Evolutionary conservation across 2,329 filamentous ascomycete species (phyloP), one percentile per base, ranked within the genome.

Genomic region (Aspergillus sp.): DNA sequence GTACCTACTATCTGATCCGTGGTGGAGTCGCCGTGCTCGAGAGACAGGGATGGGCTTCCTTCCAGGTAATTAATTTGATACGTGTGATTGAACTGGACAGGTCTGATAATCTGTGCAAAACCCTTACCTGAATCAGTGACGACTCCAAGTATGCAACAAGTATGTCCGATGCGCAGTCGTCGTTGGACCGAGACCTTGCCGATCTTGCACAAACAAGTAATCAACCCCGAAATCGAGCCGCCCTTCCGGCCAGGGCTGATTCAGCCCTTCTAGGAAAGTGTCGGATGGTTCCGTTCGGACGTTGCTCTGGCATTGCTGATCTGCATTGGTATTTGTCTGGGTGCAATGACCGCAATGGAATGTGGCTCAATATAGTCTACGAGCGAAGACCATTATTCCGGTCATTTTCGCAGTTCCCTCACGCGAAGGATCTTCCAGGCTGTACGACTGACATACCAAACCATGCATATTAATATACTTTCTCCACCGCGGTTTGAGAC

Each of bases 1-100:
- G 26, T 22, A 7, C 20, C 22, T n/a, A n/a, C 22, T 44, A 49
- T 44, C 47, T 43, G 47, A 44, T 43, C 47, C 47, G 47, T 48
- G 36, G 46, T 48, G 46, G 46, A 48, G 46, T 22, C 26, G 26
- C 26, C 26, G 10, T 8, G 8, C 1, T 30, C 3, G 26, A 11
- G 26, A 22, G 40, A 42, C 40, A 42, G 40, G 40, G 40, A 22
- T 42, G 19, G 11, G 40, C 11, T 20, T 22, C 40, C 35, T 38
- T 17, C 13, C 35, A 38, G 1, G 35, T n/a, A 16, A n/a, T n/a
- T 17, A 38, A 16, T 38, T n/a, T 38, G 3, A 38, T 16, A n/a
- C 35, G 8, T 38, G 35, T 8, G 9, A 11, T 30, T 30, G 26
- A 30, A 30, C 8, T 8, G 1, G 26, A 11, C 10, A 30, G 26